A percentile compares a stretch with the other conserved stretches of the same genome.
phyloP scores from a whole-genome alignment of 164 flowering plant genomes.

The Brasenia schreberi region DNA sequence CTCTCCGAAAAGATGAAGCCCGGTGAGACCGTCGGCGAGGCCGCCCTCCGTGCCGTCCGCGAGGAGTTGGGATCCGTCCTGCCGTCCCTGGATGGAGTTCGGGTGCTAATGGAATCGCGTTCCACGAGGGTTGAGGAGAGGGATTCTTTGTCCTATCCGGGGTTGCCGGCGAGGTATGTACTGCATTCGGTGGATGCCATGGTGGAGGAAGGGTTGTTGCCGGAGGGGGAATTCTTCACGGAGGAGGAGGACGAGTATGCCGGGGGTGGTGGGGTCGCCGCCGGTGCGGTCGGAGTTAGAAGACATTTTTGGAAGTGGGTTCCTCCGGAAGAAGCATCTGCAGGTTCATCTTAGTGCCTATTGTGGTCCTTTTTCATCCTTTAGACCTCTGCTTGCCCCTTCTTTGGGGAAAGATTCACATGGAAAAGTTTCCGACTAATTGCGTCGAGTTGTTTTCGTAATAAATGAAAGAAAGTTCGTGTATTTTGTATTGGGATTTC shows the following conservation, averaged over 20 bases:
- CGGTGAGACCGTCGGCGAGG: constrained; percentile 45
- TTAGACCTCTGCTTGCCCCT: no score
- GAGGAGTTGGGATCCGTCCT: constrained; percentile 72
- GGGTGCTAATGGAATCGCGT: constrained; percentile 49
- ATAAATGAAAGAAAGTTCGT: no score
- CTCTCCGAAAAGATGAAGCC: constrained; percentile 97
- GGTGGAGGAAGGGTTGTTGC: constrained; percentile 55
- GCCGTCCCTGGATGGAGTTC: constrained; percentile 16
- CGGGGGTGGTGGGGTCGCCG: constrained; percentile 17
- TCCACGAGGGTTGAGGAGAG: constrained; percentile 63
- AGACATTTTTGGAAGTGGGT: constrained; percentile 95
- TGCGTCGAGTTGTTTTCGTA: no score
- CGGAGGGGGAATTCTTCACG: constrained; percentile 62
- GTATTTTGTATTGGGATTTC: no score
- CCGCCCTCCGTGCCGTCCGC: constrained; percentile 48
- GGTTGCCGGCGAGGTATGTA: constrained; percentile 77
- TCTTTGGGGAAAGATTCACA: no score
- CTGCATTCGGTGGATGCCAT: constrained; percentile 64
- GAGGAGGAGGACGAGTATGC: constrained; percentile 57
- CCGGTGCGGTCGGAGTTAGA: constrained; percentile 52
- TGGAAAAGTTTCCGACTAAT: no score
- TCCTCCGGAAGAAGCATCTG: not conserved
- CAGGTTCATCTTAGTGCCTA: not conserved
- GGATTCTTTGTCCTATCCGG: constrained; percentile 74
- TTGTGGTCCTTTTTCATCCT: no score